phyloP scores from a whole-genome alignment of 352 stramenopile genomes.

The Phytophthora sp. region DNA sequence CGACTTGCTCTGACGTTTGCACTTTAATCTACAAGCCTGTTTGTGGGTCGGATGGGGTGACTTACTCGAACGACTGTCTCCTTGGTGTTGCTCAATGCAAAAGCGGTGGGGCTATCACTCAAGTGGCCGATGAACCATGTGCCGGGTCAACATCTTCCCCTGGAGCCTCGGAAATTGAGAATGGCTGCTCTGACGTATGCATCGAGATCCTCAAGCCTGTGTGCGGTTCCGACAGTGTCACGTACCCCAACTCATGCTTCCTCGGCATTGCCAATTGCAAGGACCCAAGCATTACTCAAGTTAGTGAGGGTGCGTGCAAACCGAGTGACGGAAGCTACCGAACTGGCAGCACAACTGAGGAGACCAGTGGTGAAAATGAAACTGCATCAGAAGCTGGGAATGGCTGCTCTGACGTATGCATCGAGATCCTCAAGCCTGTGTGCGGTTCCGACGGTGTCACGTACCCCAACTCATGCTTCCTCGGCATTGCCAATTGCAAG shows the following conservation, averaged over 20 bases:
- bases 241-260: constrained; percentile 19
- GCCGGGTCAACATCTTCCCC: not conserved
- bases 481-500: constrained; percentile 37
- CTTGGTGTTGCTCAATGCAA: constrained; percentile 30
- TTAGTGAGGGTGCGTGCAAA: constrained; percentile 38
- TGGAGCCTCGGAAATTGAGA: not conserved
- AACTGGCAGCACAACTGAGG: not conserved
- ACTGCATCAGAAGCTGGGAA: not conserved
- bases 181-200: constrained; percentile 6
- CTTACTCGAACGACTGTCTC: constrained; percentile 39
- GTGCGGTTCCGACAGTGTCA: constrained; percentile 15
- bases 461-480: constrained; percentile 17
- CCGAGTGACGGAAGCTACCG: not conserved
- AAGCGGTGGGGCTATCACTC: constrained; percentile 16
- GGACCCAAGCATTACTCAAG: constrained; percentile 28
- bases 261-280: constrained; percentile 38
- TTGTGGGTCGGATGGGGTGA: constrained; percentile 32
- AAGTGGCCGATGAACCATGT: constrained; percentile 25
- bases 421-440: constrained; percentile 11
- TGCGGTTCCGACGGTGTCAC: constrained; percentile 12
- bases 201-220: constrained; percentile 16
- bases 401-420: constrained; percentile 5
- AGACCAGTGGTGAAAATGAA: not conserved
- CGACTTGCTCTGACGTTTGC: constrained; percentile 28
- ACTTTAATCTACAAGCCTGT: constrained; percentile 33